Evolutionary conservation across 2,329 filamentous ascomycete species (phyloP).

Genomic region (Botrytis hyacinthi): DNA sequence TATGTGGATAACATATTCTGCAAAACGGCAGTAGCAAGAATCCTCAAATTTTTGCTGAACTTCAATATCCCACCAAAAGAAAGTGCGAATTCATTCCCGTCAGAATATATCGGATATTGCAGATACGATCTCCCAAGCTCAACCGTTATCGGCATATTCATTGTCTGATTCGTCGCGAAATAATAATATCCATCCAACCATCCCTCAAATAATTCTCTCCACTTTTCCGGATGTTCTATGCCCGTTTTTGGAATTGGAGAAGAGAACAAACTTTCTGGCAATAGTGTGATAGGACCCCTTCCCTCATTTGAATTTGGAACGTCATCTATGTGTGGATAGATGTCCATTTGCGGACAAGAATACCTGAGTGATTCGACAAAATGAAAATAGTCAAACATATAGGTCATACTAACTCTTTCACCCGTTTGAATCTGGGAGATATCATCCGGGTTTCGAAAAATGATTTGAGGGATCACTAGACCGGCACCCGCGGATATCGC

Average conservation of each 20-base stretch:
- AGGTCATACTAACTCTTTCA: constrained; percentile 26
- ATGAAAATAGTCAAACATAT: constrained; percentile 33
- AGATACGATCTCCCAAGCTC: constrained; percentile 30
- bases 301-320: constrained; percentile 4
- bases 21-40: constrained; percentile 30
- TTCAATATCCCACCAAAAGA: constrained; percentile 33
- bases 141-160: constrained; percentile 23
- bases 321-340: constrained; percentile 23
- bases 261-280: constrained; percentile 8
- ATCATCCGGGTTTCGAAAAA: constrained; percentile 22
- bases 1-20: constrained; percentile 22
- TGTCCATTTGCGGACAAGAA: constrained; percentile 30
- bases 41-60: constrained; percentile 27
- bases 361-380: constrained; percentile 29
- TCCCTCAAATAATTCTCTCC: not conserved
- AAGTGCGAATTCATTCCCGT: constrained; percentile 27
- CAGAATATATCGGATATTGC: constrained; percentile 30
- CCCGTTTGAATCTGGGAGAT: constrained; percentile 21
- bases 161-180: not conserved
- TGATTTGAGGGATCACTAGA: constrained; percentile 31
- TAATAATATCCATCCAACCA: not conserved
- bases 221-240: not conserved
- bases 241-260: not conserved
- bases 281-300: constrained; percentile 7
- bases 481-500: constrained; percentile 34